Base-by-base conservation (phyloP, 495 filamentous ascomycete species). In the Penicillium bialowiezense region DNA sequence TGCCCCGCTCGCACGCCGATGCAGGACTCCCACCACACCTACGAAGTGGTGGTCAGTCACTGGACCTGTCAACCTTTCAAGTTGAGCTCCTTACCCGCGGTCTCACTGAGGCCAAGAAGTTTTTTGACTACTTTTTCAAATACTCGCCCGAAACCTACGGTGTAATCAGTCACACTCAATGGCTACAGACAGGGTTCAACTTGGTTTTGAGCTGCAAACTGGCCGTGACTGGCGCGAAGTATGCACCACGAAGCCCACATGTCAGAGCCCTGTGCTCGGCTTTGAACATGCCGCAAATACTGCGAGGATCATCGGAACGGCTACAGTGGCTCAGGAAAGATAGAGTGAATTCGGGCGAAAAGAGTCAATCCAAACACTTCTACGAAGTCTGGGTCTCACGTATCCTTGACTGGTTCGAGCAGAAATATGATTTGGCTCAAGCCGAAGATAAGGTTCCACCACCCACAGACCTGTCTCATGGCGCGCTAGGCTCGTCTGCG, bases 51-150 rank as follows among this genome's bases (percentile, higher is more conserved):
- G 23, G 19, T 10, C 40, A 42, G 18, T 15, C 23, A 10, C 24
- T 42, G 17, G 40, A 42, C 10, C 5, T 42, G 29, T 42, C 40
- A 28, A 14, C 23, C 1, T 42, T 42, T 15, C 40, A 42, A 14
- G 40, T 42, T 1, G 40, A 42, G 12, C 24, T 42, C 24, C 50
- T 57, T 9, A 53, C 41, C 19, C 54, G 48, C n/a, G 54, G 54
- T 9, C 41, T 57, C 7, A 46, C 50, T 9, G 50, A 42, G 29
- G 41, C 50, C 13, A 57, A 53, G 44, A 31, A 49, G 23, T 57
- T 53, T 17, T 28, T 57, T 13, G 37, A 44, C n/a, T 53, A 35
- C 31, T 43, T 53, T 18, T 38, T 36, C 24, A 46, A 8, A 17
- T 32, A 50, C 9, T 40, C 50, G 5, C 45, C 41, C 8, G 29